phyloP scores from a whole-genome alignment of 306 rosid genomes.

The Vigna angularis region DNA sequence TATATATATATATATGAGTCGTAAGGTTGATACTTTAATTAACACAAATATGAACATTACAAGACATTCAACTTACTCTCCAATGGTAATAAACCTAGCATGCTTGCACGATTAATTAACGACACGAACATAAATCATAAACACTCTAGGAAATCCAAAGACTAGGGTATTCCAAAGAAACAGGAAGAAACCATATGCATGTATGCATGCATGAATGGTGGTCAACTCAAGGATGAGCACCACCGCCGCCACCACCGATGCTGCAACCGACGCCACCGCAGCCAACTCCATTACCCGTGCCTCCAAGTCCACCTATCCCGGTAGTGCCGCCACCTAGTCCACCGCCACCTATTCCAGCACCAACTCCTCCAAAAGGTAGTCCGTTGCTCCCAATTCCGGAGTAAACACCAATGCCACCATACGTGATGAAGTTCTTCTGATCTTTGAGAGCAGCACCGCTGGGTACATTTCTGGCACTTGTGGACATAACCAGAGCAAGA shows the following conservation, averaged over 20 bases:
- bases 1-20: too few relatives aligned
- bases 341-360: conserved; percentile 57
- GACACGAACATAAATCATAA: background rate
- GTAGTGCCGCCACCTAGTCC: conserved; percentile 46
- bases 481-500: conserved; percentile 57
- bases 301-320: conserved; percentile 52
- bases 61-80: too few relatives aligned
- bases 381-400: conserved; percentile 77
- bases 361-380: conserved; percentile 73
- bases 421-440: conserved; percentile 72
- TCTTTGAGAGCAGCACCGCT: conserved; percentile 68
- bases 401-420: conserved; percentile 70
- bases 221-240: conserved; percentile 57
- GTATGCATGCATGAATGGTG: background rate
- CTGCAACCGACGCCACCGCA: conserved; percentile 54
- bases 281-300: background rate
- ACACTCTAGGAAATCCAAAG: background rate
- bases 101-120: background rate
- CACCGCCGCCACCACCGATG: background rate
- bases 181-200: background rate
- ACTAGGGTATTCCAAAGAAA: background rate
- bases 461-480: conserved; percentile 56
- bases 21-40: too few relatives aligned
- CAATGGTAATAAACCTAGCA: too few relatives aligned
- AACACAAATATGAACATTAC: too few relatives aligned